These are phyloP conservation scores for Leptomonas seymouri DNA, from an alignment of 208 protist genomes.

Conservation along the genomic window DNA sequence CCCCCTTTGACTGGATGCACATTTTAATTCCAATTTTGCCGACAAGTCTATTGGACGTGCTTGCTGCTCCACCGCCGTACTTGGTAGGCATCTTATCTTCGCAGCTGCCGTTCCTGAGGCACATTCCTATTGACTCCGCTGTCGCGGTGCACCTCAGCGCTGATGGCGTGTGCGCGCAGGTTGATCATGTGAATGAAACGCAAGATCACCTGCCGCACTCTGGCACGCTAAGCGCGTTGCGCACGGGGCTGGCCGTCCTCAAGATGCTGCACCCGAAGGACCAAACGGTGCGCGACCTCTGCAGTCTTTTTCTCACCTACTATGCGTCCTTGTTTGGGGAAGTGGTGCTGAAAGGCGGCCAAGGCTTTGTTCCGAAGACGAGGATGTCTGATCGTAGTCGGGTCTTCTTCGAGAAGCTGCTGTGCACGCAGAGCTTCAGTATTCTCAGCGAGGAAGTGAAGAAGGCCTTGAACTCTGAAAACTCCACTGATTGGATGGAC, in stretches of 20 bases:
- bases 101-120: conserved; percentile 53
- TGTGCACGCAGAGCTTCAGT: conserved; percentile 69
- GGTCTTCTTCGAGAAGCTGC: conserved; percentile 60
- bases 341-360: conserved; percentile 49
- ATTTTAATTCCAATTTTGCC: conserved; percentile 84
- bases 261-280: conserved; percentile 55
- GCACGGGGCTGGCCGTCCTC: conserved; percentile 62
- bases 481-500: conserved; percentile 70
- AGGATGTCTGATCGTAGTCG: conserved; percentile 16
- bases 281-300: conserved; percentile 71
- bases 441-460: conserved; percentile 63
- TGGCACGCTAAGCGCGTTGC: conserved; percentile 62
- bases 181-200: conserved; percentile 63
- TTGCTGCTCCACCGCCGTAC: conserved; percentile 78
- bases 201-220: conserved; percentile 64
- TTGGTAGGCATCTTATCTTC: conserved; percentile 75
- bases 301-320: conserved; percentile 80
- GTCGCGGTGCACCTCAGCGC: conserved; percentile 63
- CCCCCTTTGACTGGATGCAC: conserved; percentile 89
- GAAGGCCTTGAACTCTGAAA: conserved; percentile 43
- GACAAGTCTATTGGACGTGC: conserved; percentile 59
- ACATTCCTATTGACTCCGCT: conserved; percentile 51
- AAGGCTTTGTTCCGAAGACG: conserved; percentile 33
- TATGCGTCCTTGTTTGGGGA: conserved; percentile 76
- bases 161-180: conserved; percentile 54